Percentiles rank a stretch among this genome's conserved stretches.
phyloP scores from a whole-genome alignment of 2,329 filamentous ascomycete genomes.

The Intubia oerlemansii region DNA sequence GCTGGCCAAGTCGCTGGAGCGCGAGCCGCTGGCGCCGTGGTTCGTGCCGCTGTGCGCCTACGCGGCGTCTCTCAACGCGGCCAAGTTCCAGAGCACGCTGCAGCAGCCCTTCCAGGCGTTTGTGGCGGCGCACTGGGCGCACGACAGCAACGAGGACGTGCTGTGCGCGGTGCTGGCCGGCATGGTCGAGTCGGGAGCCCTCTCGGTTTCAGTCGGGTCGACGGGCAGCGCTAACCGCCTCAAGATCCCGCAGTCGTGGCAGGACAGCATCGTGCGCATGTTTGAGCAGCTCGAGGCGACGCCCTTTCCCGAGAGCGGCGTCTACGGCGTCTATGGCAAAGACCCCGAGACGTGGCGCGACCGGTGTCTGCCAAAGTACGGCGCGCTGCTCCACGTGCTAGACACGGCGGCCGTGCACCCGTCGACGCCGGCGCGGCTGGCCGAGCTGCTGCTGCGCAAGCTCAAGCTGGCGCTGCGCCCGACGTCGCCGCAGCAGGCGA shows the following conservation, averaged over 20 bases:
- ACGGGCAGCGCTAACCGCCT: constrained; percentile 24
- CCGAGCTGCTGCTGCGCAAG: constrained; percentile 42
- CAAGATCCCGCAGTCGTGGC: constrained; percentile 44
- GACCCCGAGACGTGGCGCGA: constrained; percentile 40
- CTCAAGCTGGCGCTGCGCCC: constrained; percentile 42
- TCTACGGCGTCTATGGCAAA: constrained; percentile 39
- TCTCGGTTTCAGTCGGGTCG: too few species aligned
- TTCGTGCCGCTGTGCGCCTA: constrained; percentile 77
- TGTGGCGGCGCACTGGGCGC: constrained; percentile 51
- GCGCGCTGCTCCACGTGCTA: constrained; percentile 42
- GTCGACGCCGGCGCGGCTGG: constrained; percentile 43
- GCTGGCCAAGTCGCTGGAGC: constrained; percentile 42
- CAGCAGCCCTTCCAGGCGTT: constrained; percentile 72
- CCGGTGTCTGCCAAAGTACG: constrained; percentile 44
- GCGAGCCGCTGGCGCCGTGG: constrained; percentile 42
- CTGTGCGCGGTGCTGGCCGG: constrained; percentile 47
- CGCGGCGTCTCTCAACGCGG: constrained; percentile 49
- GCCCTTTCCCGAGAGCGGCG: constrained; percentile 41
- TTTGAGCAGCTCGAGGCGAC: constrained; percentile 44
- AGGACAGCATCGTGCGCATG: constrained; percentile 47
- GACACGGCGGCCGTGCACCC: constrained; percentile 41
- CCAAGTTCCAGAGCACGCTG: constrained; percentile 60
- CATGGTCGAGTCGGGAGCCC: constrained; percentile 33
- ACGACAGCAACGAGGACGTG: constrained; percentile 40
- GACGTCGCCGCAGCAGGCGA: constrained; percentile 25